phyloP scores from a whole-genome alignment of 148 eudicot genomes.

The Polygonum maritimum region DNA sequence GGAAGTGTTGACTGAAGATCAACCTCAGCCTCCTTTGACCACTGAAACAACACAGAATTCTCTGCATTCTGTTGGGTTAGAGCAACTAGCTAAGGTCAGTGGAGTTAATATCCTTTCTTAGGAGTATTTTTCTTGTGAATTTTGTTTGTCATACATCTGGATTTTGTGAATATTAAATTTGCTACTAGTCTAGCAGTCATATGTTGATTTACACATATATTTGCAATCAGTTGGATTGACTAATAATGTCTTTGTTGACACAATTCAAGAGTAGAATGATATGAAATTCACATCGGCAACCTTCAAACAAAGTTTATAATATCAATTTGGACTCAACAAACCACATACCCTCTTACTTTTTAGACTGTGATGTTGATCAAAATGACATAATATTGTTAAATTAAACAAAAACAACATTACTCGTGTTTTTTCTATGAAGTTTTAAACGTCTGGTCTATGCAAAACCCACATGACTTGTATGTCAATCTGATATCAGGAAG shows the following conservation, averaged over 20 bases:
- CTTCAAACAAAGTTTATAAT: too few species aligned
- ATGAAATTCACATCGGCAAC: too few species aligned
- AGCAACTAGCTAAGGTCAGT: slow-evolving; percentile 34
- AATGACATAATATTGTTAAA: not conserved
- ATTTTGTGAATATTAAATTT: not conserved
- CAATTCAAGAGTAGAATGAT: too few species aligned
- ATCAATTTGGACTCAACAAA: too few species aligned
- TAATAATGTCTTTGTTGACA: too few species aligned
- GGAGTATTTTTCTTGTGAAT: not conserved
- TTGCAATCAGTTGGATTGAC: too few species aligned
- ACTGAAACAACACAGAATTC: slow-evolving; percentile 37
- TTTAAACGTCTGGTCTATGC: too few species aligned
- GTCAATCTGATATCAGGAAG: slow-evolving; percentile 30
- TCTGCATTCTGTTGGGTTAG: slow-evolving; percentile 39
- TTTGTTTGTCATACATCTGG: not conserved
- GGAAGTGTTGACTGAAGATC: not conserved
- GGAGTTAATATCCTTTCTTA: not conserved
- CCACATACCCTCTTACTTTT: too few species aligned
- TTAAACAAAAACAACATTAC: too few species aligned
- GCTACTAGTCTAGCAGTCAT: too few species aligned
- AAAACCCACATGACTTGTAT: not conserved
- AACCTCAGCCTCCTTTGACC: not conserved
- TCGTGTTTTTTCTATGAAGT: too few species aligned
- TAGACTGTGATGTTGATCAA: not conserved
- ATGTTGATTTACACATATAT: too few species aligned